A percentile compares a stretch with the other conserved stretches of the same genome.
Conservation (phyloP, 2,329 filamentous ascomycete genomes). For the Colletotrichum chlorophyti region DNA sequence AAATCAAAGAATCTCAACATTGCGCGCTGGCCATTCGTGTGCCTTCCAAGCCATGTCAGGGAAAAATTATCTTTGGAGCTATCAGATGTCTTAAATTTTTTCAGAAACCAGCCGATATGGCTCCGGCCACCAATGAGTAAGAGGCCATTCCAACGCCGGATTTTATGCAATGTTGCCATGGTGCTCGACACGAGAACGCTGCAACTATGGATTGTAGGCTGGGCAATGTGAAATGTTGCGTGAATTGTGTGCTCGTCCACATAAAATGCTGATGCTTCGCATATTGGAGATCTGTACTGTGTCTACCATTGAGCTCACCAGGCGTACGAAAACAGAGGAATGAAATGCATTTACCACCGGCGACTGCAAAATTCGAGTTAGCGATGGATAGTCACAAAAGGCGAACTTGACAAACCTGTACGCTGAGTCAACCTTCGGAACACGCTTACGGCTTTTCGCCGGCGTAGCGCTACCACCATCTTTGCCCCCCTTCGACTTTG, state of each 20-base stretch:
- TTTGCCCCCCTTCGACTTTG: conserved; percentile 36
- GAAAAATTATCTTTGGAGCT: too few species aligned
- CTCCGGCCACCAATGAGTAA: conserved; percentile 1
- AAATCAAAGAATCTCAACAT: conserved; percentile 11
- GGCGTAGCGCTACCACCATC: conserved; percentile 33
- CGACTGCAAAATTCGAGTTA: conserved; percentile 34
- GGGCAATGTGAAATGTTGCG: neutral
- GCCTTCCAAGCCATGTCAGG: too few species aligned
- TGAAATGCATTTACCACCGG: conserved; percentile 43
- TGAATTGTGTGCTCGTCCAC: neutral
- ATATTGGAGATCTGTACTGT: neutral
- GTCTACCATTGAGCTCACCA: too few species aligned
- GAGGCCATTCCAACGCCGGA: neutral
- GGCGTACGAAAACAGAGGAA: too few species aligned
- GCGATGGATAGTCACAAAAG: neutral
- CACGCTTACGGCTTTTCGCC: conserved; percentile 41
- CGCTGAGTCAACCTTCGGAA: conserved; percentile 42
- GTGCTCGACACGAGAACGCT: neutral
- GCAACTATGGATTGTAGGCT: neutral
- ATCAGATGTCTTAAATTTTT: too few species aligned
- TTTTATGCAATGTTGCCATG: neutral
- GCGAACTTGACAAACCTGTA: conserved; percentile 40
- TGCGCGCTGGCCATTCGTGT: neutral
- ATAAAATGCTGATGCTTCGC: neutral
- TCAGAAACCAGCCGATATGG: too few species aligned